These are phyloP conservation scores for Tympanopsis confertula DNA, from an alignment of 2,329 filamentous ascomycete genomes.

Conservation along the genomic window DNA sequence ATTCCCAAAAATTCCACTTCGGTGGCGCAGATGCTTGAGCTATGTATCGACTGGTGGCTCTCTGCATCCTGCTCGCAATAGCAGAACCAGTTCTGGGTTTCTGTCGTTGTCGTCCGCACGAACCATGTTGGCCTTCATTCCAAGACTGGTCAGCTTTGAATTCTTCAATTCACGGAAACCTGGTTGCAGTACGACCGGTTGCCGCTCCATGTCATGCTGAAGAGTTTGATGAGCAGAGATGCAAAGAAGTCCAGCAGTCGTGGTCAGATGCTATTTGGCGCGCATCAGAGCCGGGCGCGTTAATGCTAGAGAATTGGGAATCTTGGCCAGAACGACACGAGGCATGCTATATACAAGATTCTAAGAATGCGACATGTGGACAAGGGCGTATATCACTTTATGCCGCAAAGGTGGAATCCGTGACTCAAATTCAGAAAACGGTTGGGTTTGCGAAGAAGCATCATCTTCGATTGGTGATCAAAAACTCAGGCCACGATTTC, in stretches of 20 bases:
- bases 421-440: slow-evolving; percentile 19
- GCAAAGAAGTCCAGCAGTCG: slow-evolving; percentile 7
- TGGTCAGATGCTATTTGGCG: slow-evolving; percentile 19
- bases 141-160: neutral
- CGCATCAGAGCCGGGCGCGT: slow-evolving; percentile 17
- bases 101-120: neutral
- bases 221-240: slow-evolving; percentile 1
- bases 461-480: slow-evolving; percentile 15
- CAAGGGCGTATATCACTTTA: slow-evolving; percentile 23
- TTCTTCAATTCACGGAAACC: neutral
- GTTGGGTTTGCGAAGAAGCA: slow-evolving; percentile 20
- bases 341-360: slow-evolving; percentile 19
- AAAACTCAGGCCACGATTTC: slow-evolving; percentile 21
- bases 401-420: slow-evolving; percentile 17
- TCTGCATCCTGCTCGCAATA: too few relatives aligned
- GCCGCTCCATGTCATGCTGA: neutral
- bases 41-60: too few relatives aligned
- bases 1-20: too few relatives aligned
- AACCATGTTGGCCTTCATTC: neutral
- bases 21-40: too few relatives aligned
- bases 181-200: neutral
- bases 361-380: slow-evolving; percentile 10
- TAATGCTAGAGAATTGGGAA: slow-evolving; percentile 25
- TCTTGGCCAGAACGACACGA: slow-evolving; percentile 20
- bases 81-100: too few relatives aligned